phyloP scores from a whole-genome alignment of 2,329 filamentous ascomycete genomes.

The Monilinia fructicola region DNA sequence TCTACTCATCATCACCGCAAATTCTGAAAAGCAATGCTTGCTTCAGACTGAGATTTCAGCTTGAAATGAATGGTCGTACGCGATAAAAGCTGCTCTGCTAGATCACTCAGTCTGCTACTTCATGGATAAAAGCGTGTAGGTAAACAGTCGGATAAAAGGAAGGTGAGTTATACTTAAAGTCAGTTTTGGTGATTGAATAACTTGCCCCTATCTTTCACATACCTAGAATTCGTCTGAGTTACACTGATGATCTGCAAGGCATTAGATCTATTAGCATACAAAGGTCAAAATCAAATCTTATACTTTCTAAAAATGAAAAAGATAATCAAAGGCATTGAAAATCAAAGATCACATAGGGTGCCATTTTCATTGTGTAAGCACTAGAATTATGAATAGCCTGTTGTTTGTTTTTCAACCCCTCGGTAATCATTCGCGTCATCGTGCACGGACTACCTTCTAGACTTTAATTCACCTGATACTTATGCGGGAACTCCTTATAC shows the following conservation, averaged over 20 bases:
- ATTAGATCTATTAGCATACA: background rate
- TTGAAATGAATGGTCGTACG: too few species aligned
- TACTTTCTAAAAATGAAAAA: background rate
- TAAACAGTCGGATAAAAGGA: too few species aligned
- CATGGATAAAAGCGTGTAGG: background rate
- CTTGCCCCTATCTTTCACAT: too few species aligned
- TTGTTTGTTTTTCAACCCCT: background rate
- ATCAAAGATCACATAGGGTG: background rate
- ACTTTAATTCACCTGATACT: background rate
- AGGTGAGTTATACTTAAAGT: background rate
- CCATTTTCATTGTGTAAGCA: background rate
- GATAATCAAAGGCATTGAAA: background rate
- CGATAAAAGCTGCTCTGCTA: background rate
- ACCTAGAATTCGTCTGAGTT: accelerated
- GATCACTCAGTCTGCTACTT: background rate
- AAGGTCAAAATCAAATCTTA: too few species aligned
- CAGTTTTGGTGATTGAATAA: background rate
- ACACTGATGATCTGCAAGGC: background rate
- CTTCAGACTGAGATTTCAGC: too few species aligned
- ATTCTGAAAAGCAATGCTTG: background rate
- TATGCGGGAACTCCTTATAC: background rate
- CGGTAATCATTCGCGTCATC: background rate
- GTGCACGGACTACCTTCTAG: background rate
- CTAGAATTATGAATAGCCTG: background rate
- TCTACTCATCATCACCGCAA: background rate